Base-by-base conservation (phyloP, 1,284 basidiomycete species). In the Ganoderma resinaceum region DNA sequence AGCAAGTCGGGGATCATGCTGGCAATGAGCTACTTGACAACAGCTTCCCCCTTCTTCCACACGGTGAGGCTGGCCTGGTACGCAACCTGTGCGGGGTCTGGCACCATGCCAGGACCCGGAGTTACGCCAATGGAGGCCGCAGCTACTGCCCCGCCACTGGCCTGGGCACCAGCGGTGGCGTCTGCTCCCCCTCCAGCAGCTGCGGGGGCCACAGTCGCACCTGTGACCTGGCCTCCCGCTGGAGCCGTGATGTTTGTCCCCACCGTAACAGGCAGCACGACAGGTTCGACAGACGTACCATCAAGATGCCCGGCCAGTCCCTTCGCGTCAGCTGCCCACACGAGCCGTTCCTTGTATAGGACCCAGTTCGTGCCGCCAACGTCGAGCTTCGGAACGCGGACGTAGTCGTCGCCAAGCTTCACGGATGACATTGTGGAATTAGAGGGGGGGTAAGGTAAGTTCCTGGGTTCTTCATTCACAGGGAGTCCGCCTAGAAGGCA, bases 301-400 rank as follows among this genome's bases (percentile, higher is more conserved):
- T 68, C 67, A 53, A 68, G 60, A 43, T 68, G 67, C 23, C 61
- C 67, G 4, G 29, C 58, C 18, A 61, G 23, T 20, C 63, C 55
- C 42, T 66, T 63, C 29, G 63, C 67, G 33, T 65, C 63, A 2
- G 63, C 67, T 18, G 72, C 67, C 70, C 52, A 38, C 12, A 38
- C 38, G 38, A 38, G 38, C 38, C 38, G 38, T 38, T 38, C 38
- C 38, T 38, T 38, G 66, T 69, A 20, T 58, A 35, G n/a, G n/a
- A n/a, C n/a, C n/a, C n/a, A n/a, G n/a, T n/a, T n/a, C n/a, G n/a
- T n/a, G n/a, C n/a, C n/a, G n/a, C n/a, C n/a, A n/a, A n/a, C n/a
- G n/a, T n/a, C n/a, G n/a, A n/a, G n/a, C n/a, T n/a, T n/a, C n/a
- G n/a, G n/a, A n/a, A n/a, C n/a, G n/a, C n/a, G n/a, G n/a, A n/a